Evolutionary conservation across 2,329 filamentous ascomycete genomes (phyloP), one percentile per base, ranked within the genome.

Genomic region (Aureobasidium sp.): DNA sequence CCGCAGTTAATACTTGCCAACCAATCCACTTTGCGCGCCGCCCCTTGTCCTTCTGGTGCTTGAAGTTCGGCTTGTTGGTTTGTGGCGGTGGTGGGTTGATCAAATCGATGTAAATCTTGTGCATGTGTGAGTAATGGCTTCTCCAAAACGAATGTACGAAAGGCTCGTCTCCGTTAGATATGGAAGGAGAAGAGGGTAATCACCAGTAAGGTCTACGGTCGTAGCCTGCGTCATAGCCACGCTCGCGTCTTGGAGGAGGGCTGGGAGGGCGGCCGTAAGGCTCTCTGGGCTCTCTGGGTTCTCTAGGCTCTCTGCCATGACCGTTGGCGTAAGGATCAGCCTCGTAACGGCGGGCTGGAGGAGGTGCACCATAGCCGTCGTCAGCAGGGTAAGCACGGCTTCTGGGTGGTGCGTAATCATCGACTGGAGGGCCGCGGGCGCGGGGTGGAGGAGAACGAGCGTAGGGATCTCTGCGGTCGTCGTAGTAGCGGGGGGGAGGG

Each of bases 401-500:
- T 60, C 81, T 79, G 61, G 82, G 83, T 65, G 85, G 84, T 59
- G 85, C 84, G 69, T 79, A 78, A 67, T 95, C 94, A 69, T 95
- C 91, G 63, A 92, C 87, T 64, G 88, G 86, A 23, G 79, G 80
- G 65, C 81, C 80, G 65, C 87, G 86, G 65, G 88, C 87, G 46
- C 88, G 88, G 25, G 66, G 67, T 57, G 67, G 67, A 60, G 89
- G 77, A 64, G 77, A 77, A 62, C 76, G 75, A 62, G 90, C 87
- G 69, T 92, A 91, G 53, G 87, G 84, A 67, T 88, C 85, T 66
- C 80, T 79, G 70, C 88, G 85, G 65, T 93, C 89, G 75, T 96
- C 95, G 76, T 96, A 95, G 63, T 93, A 88, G 67, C 90, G 87
- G 62, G 88, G 81, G 61, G 88, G 88, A 49, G 82, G 80, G 69